Evolutionary conservation across 2,329 filamentous ascomycete genomes (phyloP), one percentile per base, ranked within the genome.

Genomic region (Gaeumannomyces sp.): DNA sequence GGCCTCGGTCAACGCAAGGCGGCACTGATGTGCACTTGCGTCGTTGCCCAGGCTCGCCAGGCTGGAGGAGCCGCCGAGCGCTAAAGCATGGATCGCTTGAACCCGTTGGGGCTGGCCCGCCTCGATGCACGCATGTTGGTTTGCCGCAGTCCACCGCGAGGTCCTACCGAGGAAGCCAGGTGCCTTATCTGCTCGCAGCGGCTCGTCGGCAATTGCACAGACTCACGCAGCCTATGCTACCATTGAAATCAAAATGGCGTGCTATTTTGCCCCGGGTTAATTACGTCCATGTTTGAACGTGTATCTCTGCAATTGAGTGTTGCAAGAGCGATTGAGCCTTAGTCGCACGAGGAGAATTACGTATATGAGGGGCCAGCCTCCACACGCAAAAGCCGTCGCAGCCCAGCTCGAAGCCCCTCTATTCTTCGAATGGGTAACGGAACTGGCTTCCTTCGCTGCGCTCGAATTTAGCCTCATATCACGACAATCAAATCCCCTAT

Each of bases 401-500:
- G 45, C 22, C 45, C 45, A 25, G 45, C 7, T 53, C 45, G 45
- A 22, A 53, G 45, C 45, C 45, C 38, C 45, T 53, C 45, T 11
- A 25, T 53, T 25, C 7, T 25, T 25, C 45, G 8, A 53, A 53
- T 53, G 45, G 22, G 45, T 11, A n/a, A 53, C 45, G 45, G 45
- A 53, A 25, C 45, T 25, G 45, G 38, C 33, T 33, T 45, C 22
- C 45, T 13, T 50, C 38, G 27, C 22, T n/a, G 31, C 31, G 19
- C 59, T 28, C 33, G 22, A 28, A 57, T 62, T 62, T 62, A 62
- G 61, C 61, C 61, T 56, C 27, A 62, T 56, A 28, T 31, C 16
- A 16, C 31, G 27, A 38, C 61, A 62, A 62, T 62, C 50, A 62
- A 56, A 45, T 45, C 50, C 61, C 25, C 45, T 62, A 62, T 45